Evolutionary conservation across 495 filamentous ascomycete genomes (phyloP).

Genomic region (Neurospora sp.): DNA sequence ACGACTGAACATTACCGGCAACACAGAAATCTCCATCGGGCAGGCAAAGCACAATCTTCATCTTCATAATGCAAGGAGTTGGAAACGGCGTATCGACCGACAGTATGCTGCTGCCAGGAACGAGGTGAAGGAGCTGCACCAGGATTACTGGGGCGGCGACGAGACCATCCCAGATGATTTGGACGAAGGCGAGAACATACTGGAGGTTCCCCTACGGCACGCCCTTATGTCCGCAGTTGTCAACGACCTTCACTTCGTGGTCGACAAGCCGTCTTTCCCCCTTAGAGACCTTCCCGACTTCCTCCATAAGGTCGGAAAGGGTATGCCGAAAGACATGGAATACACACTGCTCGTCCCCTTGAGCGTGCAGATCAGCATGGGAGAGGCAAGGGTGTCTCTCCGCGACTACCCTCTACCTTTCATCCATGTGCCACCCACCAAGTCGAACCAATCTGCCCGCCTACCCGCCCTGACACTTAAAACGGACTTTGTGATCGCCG

Average conservation of each 20-base stretch:
- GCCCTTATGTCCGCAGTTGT: conserved; percentile 71
- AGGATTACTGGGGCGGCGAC: conserved; percentile 74
- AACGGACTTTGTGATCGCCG: conserved; percentile 93
- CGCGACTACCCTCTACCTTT: conserved; percentile 91
- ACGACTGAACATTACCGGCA: conserved; percentile 53
- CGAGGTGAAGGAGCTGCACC: conserved; percentile 68
- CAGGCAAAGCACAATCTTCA: conserved; percentile 68
- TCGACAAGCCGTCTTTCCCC: conserved; percentile 92
- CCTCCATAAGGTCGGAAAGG: conserved; percentile 82
- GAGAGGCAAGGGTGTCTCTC: conserved; percentile 73
- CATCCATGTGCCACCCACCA: conserved; percentile 77
- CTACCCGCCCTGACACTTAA: conserved; percentile 73
- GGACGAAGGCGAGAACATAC: conserved; percentile 73
- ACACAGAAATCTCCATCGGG: conserved; percentile 56
- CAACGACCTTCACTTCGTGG: conserved; percentile 71
- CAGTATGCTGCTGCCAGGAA: conserved; percentile 58
- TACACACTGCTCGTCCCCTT: conserved; percentile 85
- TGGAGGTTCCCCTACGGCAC: conserved; percentile 79
- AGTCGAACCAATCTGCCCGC: conserved; percentile 66
- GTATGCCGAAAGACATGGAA: conserved; percentile 83
- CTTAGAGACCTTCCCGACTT: conserved; percentile 70
- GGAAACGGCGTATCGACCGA: conserved; percentile 84
- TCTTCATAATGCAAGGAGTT: conserved; percentile 74
- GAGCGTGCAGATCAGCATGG: conserved; percentile 82
- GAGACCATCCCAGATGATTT: conserved; percentile 63